Conservation (phyloP, 2,329 filamentous ascomycete genomes). For the Aureobasidium namibiae region DNA sequence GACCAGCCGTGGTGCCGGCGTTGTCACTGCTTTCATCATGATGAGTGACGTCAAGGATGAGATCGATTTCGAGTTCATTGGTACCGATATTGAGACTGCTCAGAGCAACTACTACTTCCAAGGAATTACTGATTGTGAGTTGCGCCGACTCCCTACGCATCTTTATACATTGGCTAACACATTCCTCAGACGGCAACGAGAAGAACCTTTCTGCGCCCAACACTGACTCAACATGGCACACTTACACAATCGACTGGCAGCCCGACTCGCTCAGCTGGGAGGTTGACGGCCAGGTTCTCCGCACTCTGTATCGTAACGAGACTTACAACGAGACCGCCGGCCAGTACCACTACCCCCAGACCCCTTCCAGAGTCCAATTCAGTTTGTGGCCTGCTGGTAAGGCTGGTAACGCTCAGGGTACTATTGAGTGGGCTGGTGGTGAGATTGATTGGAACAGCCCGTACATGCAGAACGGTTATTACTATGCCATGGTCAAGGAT, state of each 20-base stretch:
- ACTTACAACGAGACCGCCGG: conserved; percentile 82
- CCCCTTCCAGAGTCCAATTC: conserved; percentile 80
- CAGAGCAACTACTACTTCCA: conserved; percentile 98
- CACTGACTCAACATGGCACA: conserved; percentile 72
- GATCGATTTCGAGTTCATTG: conserved; percentile 94
- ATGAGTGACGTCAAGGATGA: conserved; percentile 95
- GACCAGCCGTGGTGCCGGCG: conserved; percentile 75
- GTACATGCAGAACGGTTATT: conserved; percentile 84
- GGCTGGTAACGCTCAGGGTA: conserved; percentile 69
- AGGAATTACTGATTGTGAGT: conserved; percentile 81
- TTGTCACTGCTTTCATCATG: conserved; percentile 95
- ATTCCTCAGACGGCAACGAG: conserved; percentile 60
- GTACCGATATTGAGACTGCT: conserved; percentile 63
- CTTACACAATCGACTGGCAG: conserved; percentile 89
- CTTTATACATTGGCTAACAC: conserved; percentile 16
- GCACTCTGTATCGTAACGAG: conserved; percentile 63
- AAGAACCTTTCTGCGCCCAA: conserved; percentile 61
- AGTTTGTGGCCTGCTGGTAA: conserved; percentile 94
- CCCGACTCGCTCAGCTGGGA: conserved; percentile 80
- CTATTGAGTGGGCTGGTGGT: conserved; percentile 86
- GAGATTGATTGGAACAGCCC: conserved; percentile 72
- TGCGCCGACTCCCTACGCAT: not conserved
- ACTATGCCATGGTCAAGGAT: conserved; percentile 71
- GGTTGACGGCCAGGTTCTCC: conserved; percentile 70
- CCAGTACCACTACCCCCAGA: conserved; percentile 83